Base-by-base conservation (phyloP, 768 basidiomycete species). In the Kwoniella dendrophila region DNA sequence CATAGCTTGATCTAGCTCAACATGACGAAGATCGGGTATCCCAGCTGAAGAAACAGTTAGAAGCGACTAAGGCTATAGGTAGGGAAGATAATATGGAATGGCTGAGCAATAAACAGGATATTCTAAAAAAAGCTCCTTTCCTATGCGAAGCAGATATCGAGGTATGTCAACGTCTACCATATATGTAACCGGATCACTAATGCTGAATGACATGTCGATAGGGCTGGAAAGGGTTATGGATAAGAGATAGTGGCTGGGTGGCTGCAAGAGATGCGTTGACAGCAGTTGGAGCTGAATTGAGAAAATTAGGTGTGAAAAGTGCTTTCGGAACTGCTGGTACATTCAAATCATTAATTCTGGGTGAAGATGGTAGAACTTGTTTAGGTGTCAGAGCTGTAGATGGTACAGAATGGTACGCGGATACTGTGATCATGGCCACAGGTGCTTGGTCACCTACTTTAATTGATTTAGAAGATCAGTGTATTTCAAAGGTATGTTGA, bases 361-460 rank as follows among this genome's bases (percentile, higher is more conserved):
- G 56, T 2, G 61, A 63, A 14, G 65, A 69, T 22, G 71, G 59
- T 1, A 48, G 27, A 24, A 63, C 57, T 2, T 71, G 70, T 33
- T 34, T 61, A 29, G 78, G 78, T n/a, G 72, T 72, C 12, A 58
- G 59, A 29, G 41, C 66, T 10, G 68, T 60, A 14, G 78, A 79
- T 47, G 76, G 78, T 0, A 69, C 67, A 4, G 56, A 57, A 33
- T 66, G 67, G 56, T 16, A 47, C 4, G 77, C 73, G 1, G 76
- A 78, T 53, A 36, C 71, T 47, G 75, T 78, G 14, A 64, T 79
- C 24, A 48, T 79, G 43, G 75, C 75, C 16, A 62, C 74, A 4
- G 78, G 78, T 18, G 78, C 78, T 14, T 78, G 75, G 77, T 74
- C 66, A n/a, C 76, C 75, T 3, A 62, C 49, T 5, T 54, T 78